phyloP scores from a whole-genome alignment of 331 rosid genomes.

The Spiraea crenata region DNA sequence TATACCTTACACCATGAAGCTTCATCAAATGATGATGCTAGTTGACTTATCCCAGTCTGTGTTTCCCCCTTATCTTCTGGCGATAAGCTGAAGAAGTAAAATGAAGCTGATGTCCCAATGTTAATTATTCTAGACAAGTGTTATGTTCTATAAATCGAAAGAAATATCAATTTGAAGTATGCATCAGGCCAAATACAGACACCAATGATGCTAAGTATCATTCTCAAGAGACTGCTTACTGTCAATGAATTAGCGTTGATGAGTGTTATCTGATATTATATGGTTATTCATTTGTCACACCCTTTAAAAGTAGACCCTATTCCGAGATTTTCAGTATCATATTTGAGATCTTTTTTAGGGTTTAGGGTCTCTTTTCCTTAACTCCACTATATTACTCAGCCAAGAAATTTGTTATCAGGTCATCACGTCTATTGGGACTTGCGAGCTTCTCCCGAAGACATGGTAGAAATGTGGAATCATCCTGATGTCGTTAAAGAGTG shows the following conservation, averaged over 20 bases:
- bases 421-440: constrained; percentile 57
- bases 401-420: constrained; percentile 30
- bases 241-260: neutral
- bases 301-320: neutral
- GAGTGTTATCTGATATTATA: too few relatives aligned
- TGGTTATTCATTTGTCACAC: too few relatives aligned
- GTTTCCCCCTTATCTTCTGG: neutral
- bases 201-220: too few relatives aligned
- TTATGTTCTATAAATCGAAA: too few relatives aligned
- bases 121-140: neutral
- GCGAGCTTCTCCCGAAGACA: constrained; percentile 64
- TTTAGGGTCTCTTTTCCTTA: constrained; percentile 1
- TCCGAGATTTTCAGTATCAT: neutral
- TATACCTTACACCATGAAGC: neutral
- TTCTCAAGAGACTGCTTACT: too few relatives aligned
- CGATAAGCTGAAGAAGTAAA: neutral
- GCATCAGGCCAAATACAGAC: too few relatives aligned
- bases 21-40: neutral
- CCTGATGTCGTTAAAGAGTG: constrained; percentile 62
- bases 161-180: too few relatives aligned
- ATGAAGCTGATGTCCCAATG: neutral
- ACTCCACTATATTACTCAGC: constrained; percentile 18
- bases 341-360: neutral
- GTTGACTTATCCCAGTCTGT: too few relatives aligned
- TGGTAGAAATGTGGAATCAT: constrained; percentile 87